phyloP scores from a whole-genome alignment of 768 basidiomycete genomes.

The Leccinum truebloodii region DNA sequence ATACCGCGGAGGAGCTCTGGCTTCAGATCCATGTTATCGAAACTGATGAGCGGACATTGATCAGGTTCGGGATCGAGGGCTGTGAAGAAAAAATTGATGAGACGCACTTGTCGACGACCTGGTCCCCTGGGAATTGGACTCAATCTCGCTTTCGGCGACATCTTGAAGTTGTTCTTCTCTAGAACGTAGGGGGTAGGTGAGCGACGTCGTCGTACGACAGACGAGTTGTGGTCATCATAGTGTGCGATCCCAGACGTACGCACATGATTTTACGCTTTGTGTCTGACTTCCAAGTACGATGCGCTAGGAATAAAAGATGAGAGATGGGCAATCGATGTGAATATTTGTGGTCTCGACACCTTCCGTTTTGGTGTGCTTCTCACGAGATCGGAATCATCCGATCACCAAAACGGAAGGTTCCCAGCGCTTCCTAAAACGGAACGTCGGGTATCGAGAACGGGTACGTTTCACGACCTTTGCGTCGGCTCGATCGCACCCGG shows the following conservation, averaged over 20 bases:
- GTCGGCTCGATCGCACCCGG: too few relatives aligned
- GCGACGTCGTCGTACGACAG: neutral
- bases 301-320: slow-evolving; percentile 27
- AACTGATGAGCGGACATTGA: slow-evolving; percentile 48
- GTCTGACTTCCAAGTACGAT: slow-evolving; percentile 40
- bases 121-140: slow-evolving; percentile 93
- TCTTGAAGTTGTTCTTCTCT: slow-evolving; percentile 81
- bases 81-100: neutral
- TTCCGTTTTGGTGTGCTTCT: too few relatives aligned
- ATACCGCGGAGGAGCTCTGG: slow-evolving; percentile 95
- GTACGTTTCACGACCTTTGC: too few relatives aligned
- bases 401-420: too few relatives aligned
- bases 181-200: slow-evolving; percentile 1
- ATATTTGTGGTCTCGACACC: too few relatives aligned
- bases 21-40: slow-evolving; percentile 98
- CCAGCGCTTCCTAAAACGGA: too few relatives aligned
- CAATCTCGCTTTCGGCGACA: slow-evolving; percentile 83
- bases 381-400: too few relatives aligned
- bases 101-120: slow-evolving; percentile 91
- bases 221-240: neutral
- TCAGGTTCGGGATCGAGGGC: slow-evolving; percentile 13
- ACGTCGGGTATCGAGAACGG: too few relatives aligned
- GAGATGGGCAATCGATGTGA: slow-evolving; percentile 8
- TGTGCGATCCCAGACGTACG: slow-evolving; percentile 35
- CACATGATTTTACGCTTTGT: slow-evolving; percentile 42